A percentile compares a stretch with the other conserved stretches of the same genome.
These are phyloP conservation scores for Ceratobasidium sp. DNA, from an alignment of 1,284 basidiomycete species.

Conservation along the genomic window DNA sequence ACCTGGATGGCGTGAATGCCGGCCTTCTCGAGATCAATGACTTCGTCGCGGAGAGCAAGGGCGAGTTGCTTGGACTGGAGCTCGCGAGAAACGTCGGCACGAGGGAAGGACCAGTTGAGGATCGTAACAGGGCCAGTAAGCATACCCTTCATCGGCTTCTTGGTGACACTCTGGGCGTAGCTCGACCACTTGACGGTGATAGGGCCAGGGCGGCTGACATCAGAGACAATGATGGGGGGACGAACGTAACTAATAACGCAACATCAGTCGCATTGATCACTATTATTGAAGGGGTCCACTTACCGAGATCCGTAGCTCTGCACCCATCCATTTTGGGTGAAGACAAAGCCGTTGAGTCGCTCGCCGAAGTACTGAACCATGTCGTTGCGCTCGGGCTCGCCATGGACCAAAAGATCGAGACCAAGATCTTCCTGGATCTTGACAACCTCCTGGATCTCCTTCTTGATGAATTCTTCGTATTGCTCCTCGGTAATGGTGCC, in stretches of 20 bases:
- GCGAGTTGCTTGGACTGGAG: conserved; percentile 98
- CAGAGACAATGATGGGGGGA: conserved; percentile 97
- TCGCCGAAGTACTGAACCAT: conserved; percentile 99
- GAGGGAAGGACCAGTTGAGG: conserved; percentile 99
- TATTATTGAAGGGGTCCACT: conserved; percentile 47
- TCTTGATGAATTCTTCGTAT: conserved; percentile 98
- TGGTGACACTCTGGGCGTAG: conserved; percentile 94
- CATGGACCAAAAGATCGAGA: conserved; percentile 97
- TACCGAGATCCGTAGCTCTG: conserved; percentile 94
- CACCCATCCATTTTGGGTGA: conserved; percentile 99
- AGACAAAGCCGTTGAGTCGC: conserved; percentile 92
- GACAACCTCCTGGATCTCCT: conserved; percentile 94
- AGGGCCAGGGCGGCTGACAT: conserved; percentile 89
- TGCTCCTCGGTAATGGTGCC: conserved; percentile 84
- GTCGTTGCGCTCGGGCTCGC: conserved; percentile 98
- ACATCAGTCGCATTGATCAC: conserved; percentile 47
- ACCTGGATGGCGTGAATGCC: conserved; percentile 99
- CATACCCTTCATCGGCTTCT: conserved; percentile 99
- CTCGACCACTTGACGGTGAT: conserved; percentile 98
- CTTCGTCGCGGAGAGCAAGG: conserved; percentile 97
- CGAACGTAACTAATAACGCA: conserved; percentile 84
- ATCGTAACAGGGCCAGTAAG: conserved; percentile 95
- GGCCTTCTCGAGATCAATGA: conserved; percentile 95
- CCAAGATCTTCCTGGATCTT: conserved; percentile 96
- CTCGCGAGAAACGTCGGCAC: conserved; percentile 96